phyloP scores from a whole-genome alignment of 768 basidiomycete genomes.

The Lentinula raphanica region DNA sequence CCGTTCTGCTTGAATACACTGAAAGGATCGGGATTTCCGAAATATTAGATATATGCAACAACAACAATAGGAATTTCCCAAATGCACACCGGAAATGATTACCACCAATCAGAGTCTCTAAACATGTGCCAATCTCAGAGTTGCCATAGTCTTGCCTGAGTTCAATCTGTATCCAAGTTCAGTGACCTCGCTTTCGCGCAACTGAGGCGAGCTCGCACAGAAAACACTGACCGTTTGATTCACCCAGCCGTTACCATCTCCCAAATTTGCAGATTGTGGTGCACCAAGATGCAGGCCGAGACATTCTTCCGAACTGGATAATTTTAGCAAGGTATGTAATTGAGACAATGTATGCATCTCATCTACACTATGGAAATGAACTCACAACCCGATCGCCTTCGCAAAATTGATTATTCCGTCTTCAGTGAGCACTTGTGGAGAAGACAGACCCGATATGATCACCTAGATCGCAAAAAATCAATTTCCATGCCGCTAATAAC shows the following conservation, averaged over 20 bases:
- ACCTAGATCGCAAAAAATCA: constrained; percentile 25
- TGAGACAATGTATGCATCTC: background rate
- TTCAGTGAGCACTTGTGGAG: constrained; percentile 50
- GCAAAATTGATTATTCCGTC: constrained; percentile 56
- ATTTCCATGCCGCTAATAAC: too few species aligned
- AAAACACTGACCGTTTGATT: constrained; percentile 34
- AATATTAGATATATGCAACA: background rate
- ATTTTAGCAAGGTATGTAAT: background rate
- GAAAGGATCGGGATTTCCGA: background rate
- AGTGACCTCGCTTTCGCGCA: background rate
- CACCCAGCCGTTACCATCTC: constrained; percentile 65
- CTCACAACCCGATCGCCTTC: constrained; percentile 58
- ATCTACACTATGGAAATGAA: background rate
- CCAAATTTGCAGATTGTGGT: constrained; percentile 68
- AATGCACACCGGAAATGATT: constrained; percentile 60
- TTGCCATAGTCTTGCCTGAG: constrained; percentile 76
- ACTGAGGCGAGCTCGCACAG: too few species aligned
- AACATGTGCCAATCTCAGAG: constrained; percentile 59
- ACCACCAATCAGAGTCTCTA: constrained; percentile 74
- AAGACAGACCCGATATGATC: constrained; percentile 63
- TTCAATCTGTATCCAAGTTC: constrained; percentile 41
- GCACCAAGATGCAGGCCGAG: constrained; percentile 66
- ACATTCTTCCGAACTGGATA: constrained; percentile 47
- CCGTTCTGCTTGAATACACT: constrained; percentile 32
- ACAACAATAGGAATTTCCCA: background rate